These are phyloP conservation scores for Boletales sp. DNA, from an alignment of 768 basidiomycete genomes.

Conservation along the genomic window DNA sequence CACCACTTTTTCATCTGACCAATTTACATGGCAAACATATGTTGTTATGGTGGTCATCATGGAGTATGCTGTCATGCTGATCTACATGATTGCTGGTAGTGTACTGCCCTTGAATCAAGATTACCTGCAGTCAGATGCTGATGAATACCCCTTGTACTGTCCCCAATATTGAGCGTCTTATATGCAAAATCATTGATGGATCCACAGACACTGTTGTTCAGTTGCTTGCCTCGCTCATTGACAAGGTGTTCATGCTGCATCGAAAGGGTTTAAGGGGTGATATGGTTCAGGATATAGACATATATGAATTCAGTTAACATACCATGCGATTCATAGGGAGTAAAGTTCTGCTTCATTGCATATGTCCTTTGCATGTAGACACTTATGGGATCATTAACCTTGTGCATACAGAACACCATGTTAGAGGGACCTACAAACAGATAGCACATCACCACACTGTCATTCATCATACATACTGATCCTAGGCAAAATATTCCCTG, in stretches of 20 bases:
- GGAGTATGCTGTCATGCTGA: constrained; percentile 50
- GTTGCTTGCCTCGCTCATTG: no score
- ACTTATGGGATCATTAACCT: constrained; percentile 33
- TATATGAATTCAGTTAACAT: no score
- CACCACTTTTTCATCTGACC: constrained; percentile 45
- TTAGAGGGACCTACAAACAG: constrained; percentile 48
- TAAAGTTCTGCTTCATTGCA: constrained; percentile 48
- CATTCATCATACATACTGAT: constrained; percentile 40
- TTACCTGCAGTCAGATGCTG: constrained; percentile 16
- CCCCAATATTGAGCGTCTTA: constrained; percentile 12
- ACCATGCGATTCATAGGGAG: no score
- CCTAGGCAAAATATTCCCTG: constrained; percentile 56
- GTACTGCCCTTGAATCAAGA: constrained; percentile 30
- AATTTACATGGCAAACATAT: constrained; percentile 54
- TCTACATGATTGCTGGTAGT: constrained; percentile 37
- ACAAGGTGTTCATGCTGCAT: no score
- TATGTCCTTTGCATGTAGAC: constrained; percentile 47
- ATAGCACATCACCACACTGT: constrained; percentile 49
- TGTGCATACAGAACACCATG: not conserved
- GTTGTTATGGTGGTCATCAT: constrained; percentile 56
- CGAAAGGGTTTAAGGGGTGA: no score
- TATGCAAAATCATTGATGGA: not conserved
- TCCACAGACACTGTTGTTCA: not conserved
- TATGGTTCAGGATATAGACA: constrained; percentile 51
- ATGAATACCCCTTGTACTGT: constrained; percentile 37